Evolutionary conservation across 1,284 basidiomycete species (phyloP).

Genomic region (Coniophora puteana): DNA sequence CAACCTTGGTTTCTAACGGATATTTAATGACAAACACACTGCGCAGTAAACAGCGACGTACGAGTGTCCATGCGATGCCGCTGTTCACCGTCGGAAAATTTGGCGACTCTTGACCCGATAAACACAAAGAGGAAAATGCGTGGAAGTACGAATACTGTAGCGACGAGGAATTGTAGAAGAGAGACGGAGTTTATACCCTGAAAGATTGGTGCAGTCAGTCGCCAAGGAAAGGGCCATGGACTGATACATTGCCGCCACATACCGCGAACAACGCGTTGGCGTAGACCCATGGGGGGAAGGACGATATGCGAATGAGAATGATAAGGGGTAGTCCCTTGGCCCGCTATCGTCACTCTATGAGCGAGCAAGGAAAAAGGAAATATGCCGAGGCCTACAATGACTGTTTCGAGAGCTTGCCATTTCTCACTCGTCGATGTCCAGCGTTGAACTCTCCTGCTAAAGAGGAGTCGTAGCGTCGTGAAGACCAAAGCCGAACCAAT

Average conservation of each 20-base stretch:
- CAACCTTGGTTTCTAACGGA: slow-evolving; percentile 52
- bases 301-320: slow-evolving; percentile 75
- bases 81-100: slow-evolving; percentile 72
- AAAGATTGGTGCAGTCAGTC: too few relatives aligned
- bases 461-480: slow-evolving; percentile 54
- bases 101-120: slow-evolving; percentile 72
- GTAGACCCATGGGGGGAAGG: slow-evolving; percentile 82
- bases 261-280: slow-evolving; percentile 77
- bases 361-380: slow-evolving; percentile 6
- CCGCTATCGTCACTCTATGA: slow-evolving; percentile 34
- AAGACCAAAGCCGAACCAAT: slow-evolving; percentile 70
- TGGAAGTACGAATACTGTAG: slow-evolving; percentile 68
- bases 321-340: slow-evolving; percentile 74
- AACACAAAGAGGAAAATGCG: slow-evolving; percentile 72
- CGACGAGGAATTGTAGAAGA: slow-evolving; percentile 71
- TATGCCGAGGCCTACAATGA: slow-evolving; percentile 65
- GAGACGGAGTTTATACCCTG: slow-evolving; percentile 73
- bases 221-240: too few relatives aligned
- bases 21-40: slow-evolving; percentile 10
- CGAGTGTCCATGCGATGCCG: slow-evolving; percentile 72
- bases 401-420: slow-evolving; percentile 74
- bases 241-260: slow-evolving; percentile 31
- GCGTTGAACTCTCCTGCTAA: slow-evolving; percentile 46
- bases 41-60: slow-evolving; percentile 28
- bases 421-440: slow-evolving; percentile 65